phyloP scores from a whole-genome alignment of 139 green algal species.

The Chlorella vulgaris region DNA sequence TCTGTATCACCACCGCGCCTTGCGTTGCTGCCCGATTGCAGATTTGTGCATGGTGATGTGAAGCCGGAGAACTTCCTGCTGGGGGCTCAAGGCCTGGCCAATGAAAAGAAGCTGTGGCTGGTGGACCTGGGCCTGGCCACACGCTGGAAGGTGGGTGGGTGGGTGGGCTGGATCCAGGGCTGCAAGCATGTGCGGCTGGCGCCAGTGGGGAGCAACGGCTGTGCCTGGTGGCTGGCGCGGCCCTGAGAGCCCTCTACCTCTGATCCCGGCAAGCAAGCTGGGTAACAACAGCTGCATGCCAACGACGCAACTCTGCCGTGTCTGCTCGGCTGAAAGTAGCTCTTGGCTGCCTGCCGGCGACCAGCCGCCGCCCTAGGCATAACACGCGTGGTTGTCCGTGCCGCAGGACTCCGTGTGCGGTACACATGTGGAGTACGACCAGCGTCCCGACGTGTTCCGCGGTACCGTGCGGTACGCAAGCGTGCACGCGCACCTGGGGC shows the following conservation, averaged over 20 bases:
- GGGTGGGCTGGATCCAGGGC: no score
- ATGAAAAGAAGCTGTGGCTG: constrained; percentile 96
- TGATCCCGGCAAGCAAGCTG: no score
- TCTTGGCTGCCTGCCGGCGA: neutral
- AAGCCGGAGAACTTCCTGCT: constrained; percentile 99
- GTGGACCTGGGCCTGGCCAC: constrained; percentile 93
- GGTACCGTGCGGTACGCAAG: constrained; percentile 97
- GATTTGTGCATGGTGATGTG: constrained; percentile 98
- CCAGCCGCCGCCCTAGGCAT: no score
- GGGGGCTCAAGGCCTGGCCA: constrained; percentile 76
- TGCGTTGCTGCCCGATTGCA: constrained; percentile 40
- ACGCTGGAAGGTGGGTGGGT: constrained; percentile 34
- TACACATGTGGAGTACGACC: constrained; percentile 99
- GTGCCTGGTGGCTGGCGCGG: no score
- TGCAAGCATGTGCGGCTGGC: no score
- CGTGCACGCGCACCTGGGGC: constrained; percentile 97
- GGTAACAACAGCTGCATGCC: no score
- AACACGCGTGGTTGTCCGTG: neutral
- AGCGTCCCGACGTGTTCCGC: constrained; percentile 97
- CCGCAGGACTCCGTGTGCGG: constrained; percentile 81
- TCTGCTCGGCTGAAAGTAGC: no score
- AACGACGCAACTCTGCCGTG: no score
- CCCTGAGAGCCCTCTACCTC: no score
- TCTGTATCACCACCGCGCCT: no score
- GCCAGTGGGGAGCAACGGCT: no score